A percentile compares a stretch with the other conserved stretches of the same genome.
These are phyloP conservation scores for Filobasidium floriforme DNA, from an alignment of 768 basidiomycete species.

Conservation along the genomic window DNA sequence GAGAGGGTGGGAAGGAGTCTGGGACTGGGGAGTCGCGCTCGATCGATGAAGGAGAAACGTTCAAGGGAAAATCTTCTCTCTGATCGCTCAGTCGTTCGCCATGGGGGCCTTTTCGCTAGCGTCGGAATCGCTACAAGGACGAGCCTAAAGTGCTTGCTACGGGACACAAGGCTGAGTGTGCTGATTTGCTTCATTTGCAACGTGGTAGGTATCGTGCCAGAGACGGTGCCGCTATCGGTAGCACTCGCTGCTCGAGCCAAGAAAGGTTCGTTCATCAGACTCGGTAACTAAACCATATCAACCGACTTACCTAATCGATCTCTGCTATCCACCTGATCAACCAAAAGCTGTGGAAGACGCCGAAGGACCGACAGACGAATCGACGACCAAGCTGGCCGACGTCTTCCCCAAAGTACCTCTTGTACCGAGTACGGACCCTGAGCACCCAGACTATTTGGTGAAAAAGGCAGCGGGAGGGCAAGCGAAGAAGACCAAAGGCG, in stretches of 20 bases:
- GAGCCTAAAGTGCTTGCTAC: too few relatives aligned
- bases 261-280: constrained; percentile 14
- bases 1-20: too few relatives aligned
- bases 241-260: constrained; percentile 21
- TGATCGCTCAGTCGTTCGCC: constrained; percentile 24
- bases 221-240: constrained; percentile 34
- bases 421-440: constrained; percentile 4
- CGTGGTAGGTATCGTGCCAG: constrained; percentile 37
- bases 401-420: neutral
- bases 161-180: neutral
- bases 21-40: neutral
- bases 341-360: neutral
- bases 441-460: constrained; percentile 16
- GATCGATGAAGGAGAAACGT: constrained; percentile 28
- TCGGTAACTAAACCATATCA: neutral
- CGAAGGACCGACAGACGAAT: neutral
- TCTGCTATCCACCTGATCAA: too few relatives aligned
- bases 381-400: neutral
- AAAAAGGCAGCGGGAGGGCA: constrained; percentile 2
- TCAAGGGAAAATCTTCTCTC: constrained; percentile 43
- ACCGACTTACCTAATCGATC: too few relatives aligned
- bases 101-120: neutral
- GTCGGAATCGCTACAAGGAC: too few relatives aligned
- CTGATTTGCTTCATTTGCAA: neutral
- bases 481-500: constrained; percentile 8